phyloP scores from a whole-genome alignment of 148 eudicot species.

The Heliosperma pusillum region DNA sequence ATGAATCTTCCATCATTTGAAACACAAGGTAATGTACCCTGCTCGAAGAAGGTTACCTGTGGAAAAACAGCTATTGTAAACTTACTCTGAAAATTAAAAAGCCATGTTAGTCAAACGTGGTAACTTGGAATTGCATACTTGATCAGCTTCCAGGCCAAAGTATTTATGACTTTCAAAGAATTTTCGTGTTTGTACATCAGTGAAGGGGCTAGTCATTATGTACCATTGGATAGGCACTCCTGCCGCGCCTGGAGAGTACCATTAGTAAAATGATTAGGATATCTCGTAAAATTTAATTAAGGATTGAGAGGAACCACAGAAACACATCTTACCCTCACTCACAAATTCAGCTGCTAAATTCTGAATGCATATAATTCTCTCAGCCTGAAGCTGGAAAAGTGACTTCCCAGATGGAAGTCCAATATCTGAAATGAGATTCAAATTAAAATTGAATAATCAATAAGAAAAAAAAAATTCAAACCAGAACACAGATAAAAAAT shows the following conservation, averaged over 20 bases:
- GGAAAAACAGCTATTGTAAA: background rate
- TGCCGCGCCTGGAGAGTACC: constrained; percentile 47
- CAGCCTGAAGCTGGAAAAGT: constrained; percentile 98
- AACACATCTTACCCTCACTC: constrained; percentile 61
- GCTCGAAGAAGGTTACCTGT: constrained; percentile 94
- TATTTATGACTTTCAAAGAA: constrained; percentile 75
- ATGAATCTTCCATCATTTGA: constrained; percentile 89
- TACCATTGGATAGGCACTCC: constrained; percentile 78
- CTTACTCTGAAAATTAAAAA: background rate
- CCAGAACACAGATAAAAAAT: background rate
- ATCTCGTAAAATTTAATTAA: background rate
- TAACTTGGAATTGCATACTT: constrained; percentile 39
- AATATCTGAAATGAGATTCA: constrained; percentile 52
- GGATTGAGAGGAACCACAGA: background rate
- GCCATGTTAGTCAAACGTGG: constrained; percentile 3
- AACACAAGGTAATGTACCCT: constrained; percentile 93
- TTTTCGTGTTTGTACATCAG: constrained; percentile 76
- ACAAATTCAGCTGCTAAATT: constrained; percentile 72
- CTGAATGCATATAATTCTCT: constrained; percentile 79
- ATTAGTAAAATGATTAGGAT: constrained; percentile 26
- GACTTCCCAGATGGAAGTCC: constrained; percentile 99
- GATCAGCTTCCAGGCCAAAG: constrained; percentile 94
- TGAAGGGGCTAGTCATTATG: constrained; percentile 98
- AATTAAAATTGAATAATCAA: background rate
- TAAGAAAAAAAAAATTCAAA: background rate